Percentiles rank a stretch among this genome's conserved stretches.
phyloP scores from a whole-genome alignment of 2,329 filamentous ascomycete species.

The Ophiostoma sp. region DNA sequence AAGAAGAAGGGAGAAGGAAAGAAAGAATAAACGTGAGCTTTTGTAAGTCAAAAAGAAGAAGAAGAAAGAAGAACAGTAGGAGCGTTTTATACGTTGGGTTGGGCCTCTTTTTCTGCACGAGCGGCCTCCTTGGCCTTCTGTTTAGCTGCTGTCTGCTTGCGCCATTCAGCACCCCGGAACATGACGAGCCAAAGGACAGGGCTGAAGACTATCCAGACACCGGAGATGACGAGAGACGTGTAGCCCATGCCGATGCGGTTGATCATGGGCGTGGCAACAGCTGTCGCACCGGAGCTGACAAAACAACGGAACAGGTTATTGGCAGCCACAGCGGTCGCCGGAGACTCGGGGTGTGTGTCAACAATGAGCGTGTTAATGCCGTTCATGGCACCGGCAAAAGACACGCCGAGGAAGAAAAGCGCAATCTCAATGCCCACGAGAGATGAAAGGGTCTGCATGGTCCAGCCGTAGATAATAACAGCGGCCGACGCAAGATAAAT shows the following conservation, averaged over 20 bases:
- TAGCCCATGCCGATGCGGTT: constrained; percentile 43
- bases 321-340: constrained; percentile 51
- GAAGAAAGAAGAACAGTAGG: neutral
- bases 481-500: constrained; percentile 44
- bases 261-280: neutral
- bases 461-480: neutral
- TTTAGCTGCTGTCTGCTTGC: constrained; percentile 13
- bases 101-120: neutral
- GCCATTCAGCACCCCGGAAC: constrained; percentile 33
- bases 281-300: neutral
- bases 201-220: constrained; percentile 39
- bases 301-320: constrained; percentile 32
- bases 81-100: neutral
- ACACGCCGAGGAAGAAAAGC: constrained; percentile 43
- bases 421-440: constrained; percentile 46
- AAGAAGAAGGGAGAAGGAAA: neutral
- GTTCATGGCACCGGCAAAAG: constrained; percentile 42
- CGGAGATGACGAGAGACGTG: constrained; percentile 46
- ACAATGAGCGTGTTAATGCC: constrained; percentile 49
- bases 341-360: constrained; percentile 50
- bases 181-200: constrained; percentile 41
- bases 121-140: constrained; percentile 1
- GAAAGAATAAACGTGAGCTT: neutral
- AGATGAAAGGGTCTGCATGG: constrained; percentile 34
- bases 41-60: neutral